Base-by-base conservation (phyloP, 345 rosid species). In the Mercurialis annua region DNA sequence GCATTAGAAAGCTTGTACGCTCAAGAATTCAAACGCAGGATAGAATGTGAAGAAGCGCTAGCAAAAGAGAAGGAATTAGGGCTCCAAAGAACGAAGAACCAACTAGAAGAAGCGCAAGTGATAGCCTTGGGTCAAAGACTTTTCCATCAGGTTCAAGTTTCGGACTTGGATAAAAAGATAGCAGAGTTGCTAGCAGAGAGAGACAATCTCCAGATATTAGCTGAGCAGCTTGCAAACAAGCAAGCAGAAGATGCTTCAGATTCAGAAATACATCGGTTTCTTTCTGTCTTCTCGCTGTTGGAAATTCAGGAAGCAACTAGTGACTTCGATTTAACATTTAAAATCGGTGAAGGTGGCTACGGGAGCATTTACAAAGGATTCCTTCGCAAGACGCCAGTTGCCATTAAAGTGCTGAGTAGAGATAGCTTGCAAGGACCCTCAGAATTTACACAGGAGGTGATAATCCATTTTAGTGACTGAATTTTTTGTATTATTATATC, bases 361-460 rank as follows among this genome's bases (percentile, higher is more conserved):
- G 98, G 96, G 36, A 88, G 82, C 81, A 84, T 88, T 70, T 90
- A 87, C 66, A 79, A 75, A 69, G 92, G 89, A 47, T 7, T 56
- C 14, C 84, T 92, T 67, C 81, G 81, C 43, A 89, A 86, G 57
- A 83, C 83, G 4, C 76, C 70, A 43, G 97, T 87, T 66, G 96
- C 92, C 46, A 86, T 92, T 51, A 90, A 92, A 76, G 78, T 81
- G 77, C 66, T 84, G 75, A 78, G 84, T 71, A 59, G 88, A 68
- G 65, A 80, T 61, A 87, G 94, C 80, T 62, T 71, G 70, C 96
- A 89, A 78, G 94, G 94, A 17, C 88, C 85, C 23, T 60, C 79
- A 21, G 97, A 87, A 72, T 93, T 84, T 81, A 91, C 79, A 56
- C 92, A 82, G 24, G 97, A 93, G 96, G 98, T 92, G 23, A 85